Evolutionary conservation across 73 alveolate genomes (phyloP).

Genomic region (Blepharisma stoltei): DNA sequence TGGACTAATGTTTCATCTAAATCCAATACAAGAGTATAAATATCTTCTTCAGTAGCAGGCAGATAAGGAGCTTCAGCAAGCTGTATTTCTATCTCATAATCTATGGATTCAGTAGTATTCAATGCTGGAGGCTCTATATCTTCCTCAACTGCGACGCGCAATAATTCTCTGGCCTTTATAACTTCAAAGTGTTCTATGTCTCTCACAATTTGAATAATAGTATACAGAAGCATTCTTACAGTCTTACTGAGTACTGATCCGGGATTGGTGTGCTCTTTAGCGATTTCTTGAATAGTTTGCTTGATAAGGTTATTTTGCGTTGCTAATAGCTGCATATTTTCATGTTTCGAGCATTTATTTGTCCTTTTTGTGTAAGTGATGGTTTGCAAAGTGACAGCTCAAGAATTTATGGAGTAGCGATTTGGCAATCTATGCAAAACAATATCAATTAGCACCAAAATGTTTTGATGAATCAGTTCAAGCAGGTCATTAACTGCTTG

Average conservation of each 20-base stretch:
- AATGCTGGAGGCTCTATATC: constrained; percentile 21
- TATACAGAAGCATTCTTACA: background rate
- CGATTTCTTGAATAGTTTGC: constrained; percentile 9
- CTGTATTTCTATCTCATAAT: constrained; percentile 10
- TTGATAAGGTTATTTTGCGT: constrained; percentile 13
- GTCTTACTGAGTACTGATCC: constrained; percentile 7
- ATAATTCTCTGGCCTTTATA: constrained; percentile 21
- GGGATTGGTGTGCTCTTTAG: constrained; percentile 9
- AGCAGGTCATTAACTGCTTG: constrained; percentile 43
- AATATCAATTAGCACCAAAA: constrained; percentile 45
- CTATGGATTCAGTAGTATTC: constrained; percentile 24
- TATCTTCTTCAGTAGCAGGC: constrained; percentile 27
- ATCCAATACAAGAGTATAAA: constrained; percentile 90
- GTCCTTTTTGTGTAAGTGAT: constrained; percentile 36
- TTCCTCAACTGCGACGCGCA: constrained; percentile 2
- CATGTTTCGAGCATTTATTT: constrained; percentile 32
- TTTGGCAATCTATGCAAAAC: constrained; percentile 49
- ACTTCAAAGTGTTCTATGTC: constrained; percentile 15
- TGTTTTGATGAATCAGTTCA: constrained; percentile 44
- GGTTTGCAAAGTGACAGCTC: constrained; percentile 37
- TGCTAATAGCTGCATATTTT: constrained; percentile 7
- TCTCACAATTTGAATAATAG: constrained; percentile 16
- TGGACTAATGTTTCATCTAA: constrained; percentile 97
- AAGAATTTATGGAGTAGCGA: constrained; percentile 39
- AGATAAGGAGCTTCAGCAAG: background rate